Evolutionary conservation across 2,329 filamentous ascomycete species (phyloP), one percentile per base, ranked within the genome.

Genomic region (Hypoxylon sp.): DNA sequence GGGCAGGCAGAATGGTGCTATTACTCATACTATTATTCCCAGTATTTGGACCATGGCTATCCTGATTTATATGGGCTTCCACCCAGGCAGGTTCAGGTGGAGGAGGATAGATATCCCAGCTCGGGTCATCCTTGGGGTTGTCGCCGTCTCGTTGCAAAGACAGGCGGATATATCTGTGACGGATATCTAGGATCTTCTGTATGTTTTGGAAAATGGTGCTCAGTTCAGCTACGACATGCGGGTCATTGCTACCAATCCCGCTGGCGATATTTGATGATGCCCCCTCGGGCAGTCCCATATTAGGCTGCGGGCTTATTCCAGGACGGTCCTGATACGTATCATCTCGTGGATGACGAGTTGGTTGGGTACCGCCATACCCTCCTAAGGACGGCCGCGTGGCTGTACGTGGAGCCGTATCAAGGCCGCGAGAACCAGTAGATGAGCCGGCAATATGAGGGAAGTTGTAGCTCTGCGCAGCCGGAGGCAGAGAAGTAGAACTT

Each of bases 31-130:
- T 87, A 69, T 83, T 84, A 54, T 72, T 77, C 13, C 76, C 77
- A 52, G 81, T 82, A 59, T 75, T 80, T 3, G 71, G 77, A 59
- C 77, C 74, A 61, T 79, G 74, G 66, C 80, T 75, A 57, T 76
- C 78, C 31, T 80, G 78, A 35, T 77, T 75, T 14, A 86, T 87
- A 67, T 89, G 66, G 17, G 76, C 66, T 26, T 72, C 89, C 66
- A 90, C 87, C 95, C 96, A 98, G 2, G 93, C 93, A 14, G 96
- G 96, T 75, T 97, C 93, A 5, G 95, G 96, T 3, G 94, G 94
- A 13, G 93, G 90, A 9, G 96, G 96, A 75, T 98, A 98, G 48
- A 99, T 93, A 59, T 87, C 86, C 95, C 95, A 99, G 54, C 85
- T 87, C 0, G 90, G 86, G 17, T 92, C 88, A 78, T 98, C 94